Evolutionary conservation across 345 rosid genomes (phyloP), one percentile per base, ranked within the genome.

Genomic region (Hevea brasiliensis): DNA sequence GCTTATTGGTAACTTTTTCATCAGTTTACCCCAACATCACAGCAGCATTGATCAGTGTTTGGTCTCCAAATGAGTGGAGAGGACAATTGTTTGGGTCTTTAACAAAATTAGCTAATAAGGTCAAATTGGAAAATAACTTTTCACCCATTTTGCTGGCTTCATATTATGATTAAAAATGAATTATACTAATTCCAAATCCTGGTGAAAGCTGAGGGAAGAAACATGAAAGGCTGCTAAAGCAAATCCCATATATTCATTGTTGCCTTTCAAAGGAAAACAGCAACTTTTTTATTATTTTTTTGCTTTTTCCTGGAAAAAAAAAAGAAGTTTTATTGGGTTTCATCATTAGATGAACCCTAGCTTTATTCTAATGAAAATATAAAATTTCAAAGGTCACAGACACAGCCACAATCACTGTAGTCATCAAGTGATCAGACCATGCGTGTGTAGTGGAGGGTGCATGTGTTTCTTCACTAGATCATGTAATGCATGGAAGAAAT

Each of bases 1-100:
- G n/a, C n/a, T n/a, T n/a, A n/a, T n/a, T n/a, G n/a, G n/a, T 32
- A 32, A 32, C 2, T 32, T 48, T 67, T 51, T 67, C 60, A 67
- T 26, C 32, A 24, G 24, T 23, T 24, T 44, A 59, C 2, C 51
- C 77, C 77, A 67, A 67, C 77, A 74, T 10, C 8, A 74, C 67
- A 74, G 67, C 61, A 74, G 45, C 67, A n/a, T 7, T 18, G 41
- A 4, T 59, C 72, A 60, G 77, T 59, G 10, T 35, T 24, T 67
- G 67, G 72, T 74, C 72, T 74, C 67, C 61, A 40, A 32, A 32
- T 44, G 32, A 42, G 10, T 5, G 24, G 35, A 23, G 32, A 37
- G 35, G 6, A 18, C 70, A 21, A 8, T 27, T 0, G n/a, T n/a
- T 58, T 59, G 63, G 35, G 13, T 58, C 27, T 32, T 71, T 32